Evolutionary conservation across 2,329 filamentous ascomycete species (phyloP), one percentile per base, ranked within the genome.

Genomic region (Botrytis elliptica): DNA sequence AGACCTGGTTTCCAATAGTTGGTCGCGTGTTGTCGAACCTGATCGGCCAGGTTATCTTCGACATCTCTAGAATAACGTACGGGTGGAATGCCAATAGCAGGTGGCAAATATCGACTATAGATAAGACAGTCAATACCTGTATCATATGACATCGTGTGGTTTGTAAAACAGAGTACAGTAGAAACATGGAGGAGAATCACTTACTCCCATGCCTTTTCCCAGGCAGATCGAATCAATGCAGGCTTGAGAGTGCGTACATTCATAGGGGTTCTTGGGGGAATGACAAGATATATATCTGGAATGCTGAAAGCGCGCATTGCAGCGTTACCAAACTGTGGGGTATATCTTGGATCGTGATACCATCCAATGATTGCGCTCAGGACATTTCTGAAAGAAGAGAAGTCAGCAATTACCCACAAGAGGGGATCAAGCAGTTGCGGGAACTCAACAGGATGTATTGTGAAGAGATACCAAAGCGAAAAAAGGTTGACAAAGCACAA

Each of bases 151-250:
- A 5, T 49, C 4, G 6, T n/a, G 5, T 22, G 14, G 5, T 16
- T 55, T 55, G n/a, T n/a, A 14, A n/a, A 16, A 36, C 42, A 49
- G 6, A 38, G 8, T 14, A 18, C 1, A 46, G n/a, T 33, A 25
- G 16, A 25, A n/a, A 29, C 4, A 38, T 10, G 38, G 25, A 12
- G 20, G 8, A 18, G 12, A 3, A 5, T 38, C 29, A 49, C 64
- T 66, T 33, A 66, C 64, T n/a, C 20, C 42, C 64, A 66, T 36
- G 64, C 64, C 44, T 36, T 66, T 4, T 25, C 20, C 29, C 64
- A 66, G 42, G 64, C 64, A 16, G 20, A 22, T 38, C 22, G 20
- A 49, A 66, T 29, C 4, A 22, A 33, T 20, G 18, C 5, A 22
- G 40, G 40, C 60, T 63, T 25, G 3, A 63, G 25, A 33, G 0